phyloP scores from a whole-genome alignment of 139 green algal genomes.

The Chlorella ohadii region DNA sequence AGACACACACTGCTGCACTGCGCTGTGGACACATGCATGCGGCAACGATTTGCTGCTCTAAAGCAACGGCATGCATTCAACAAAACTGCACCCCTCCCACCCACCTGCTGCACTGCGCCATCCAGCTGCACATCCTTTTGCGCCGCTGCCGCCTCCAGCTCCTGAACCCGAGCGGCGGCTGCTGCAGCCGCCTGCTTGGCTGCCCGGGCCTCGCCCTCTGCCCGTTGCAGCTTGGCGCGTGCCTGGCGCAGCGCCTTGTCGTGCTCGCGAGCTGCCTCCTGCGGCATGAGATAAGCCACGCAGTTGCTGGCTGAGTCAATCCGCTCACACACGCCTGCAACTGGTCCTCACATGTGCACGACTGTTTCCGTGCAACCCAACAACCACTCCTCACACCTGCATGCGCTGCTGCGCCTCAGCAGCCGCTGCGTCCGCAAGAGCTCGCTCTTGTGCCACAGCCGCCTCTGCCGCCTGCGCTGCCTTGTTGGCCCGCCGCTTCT shows the following conservation, averaged over 20 bases:
- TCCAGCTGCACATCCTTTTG: slow-evolving; percentile 41
- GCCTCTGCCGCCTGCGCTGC: slow-evolving; percentile 1
- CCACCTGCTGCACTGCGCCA: slow-evolving; percentile 12
- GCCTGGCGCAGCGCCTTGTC: slow-evolving; percentile 34
- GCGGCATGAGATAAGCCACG: too few relatives aligned
- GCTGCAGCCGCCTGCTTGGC: neutral
- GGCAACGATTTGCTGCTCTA: too few relatives aligned
- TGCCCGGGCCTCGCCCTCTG: slow-evolving; percentile 4
- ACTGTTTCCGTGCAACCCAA: too few relatives aligned
- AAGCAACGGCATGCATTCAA: too few relatives aligned
- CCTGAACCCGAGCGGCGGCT: neutral
- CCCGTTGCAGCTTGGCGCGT: slow-evolving; percentile 32
- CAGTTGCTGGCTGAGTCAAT: too few relatives aligned
- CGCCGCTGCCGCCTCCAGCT: slow-evolving; percentile 6
- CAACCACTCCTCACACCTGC: slow-evolving; percentile 1
- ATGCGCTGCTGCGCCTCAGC: slow-evolving; percentile 6
- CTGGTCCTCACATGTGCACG: too few relatives aligned
- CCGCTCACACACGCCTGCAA: too few relatives aligned
- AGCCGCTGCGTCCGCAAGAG: neutral
- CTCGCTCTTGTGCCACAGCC: slow-evolving; percentile 14
- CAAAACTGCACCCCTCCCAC: neutral
- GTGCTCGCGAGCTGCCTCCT: slow-evolving; percentile 21
- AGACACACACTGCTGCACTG: too few relatives aligned
- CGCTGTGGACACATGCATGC: too few relatives aligned
- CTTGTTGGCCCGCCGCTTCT: slow-evolving; percentile 5